phyloP scores from a whole-genome alignment of 2,329 filamentous ascomycete genomes.

The Geosmithia flava region DNA sequence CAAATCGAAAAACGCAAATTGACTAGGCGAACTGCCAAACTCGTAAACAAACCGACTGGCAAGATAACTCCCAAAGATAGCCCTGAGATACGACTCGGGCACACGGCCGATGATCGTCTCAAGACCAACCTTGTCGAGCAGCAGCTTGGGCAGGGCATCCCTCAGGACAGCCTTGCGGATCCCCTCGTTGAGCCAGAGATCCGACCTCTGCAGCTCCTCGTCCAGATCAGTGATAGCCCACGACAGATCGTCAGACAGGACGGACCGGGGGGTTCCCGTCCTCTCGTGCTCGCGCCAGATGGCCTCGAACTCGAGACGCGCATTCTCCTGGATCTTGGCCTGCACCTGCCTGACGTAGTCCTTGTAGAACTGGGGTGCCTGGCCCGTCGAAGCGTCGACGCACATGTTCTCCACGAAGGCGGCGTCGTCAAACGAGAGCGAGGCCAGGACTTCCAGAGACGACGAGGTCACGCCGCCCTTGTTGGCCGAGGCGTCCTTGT shows the following conservation, averaged over 20 bases:
- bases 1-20: conserved; percentile 99
- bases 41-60: conserved; percentile 95
- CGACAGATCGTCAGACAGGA: conserved; percentile 85
- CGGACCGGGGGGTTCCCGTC: conserved; percentile 66
- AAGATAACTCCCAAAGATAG: conserved; percentile 93
- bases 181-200: conserved; percentile 75
- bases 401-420: conserved; percentile 93
- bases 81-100: conserved; percentile 80
- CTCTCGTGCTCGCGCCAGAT: conserved; percentile 91
- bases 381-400: conserved; percentile 52
- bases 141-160: conserved; percentile 74
- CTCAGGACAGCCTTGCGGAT: conserved; percentile 67
- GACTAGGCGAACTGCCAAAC: conserved; percentile 82
- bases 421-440: conserved; percentile 83
- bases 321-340: conserved; percentile 81
- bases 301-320: conserved; percentile 88
- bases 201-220: conserved; percentile 87
- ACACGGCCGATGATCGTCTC: conserved; percentile 79
- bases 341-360: conserved; percentile 89
- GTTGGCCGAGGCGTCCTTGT: conserved; percentile 97
- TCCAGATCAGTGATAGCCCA: conserved; percentile 92
- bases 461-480: conserved; percentile 98
- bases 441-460: conserved; percentile 89
- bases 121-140: conserved; percentile 82
- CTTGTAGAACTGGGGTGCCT: conserved; percentile 81